A percentile compares a stretch with the other conserved stretches of the same genome.
phyloP scores from a whole-genome alignment of 2,329 filamentous ascomycete genomes.

The Clonostachys rosea region DNA sequence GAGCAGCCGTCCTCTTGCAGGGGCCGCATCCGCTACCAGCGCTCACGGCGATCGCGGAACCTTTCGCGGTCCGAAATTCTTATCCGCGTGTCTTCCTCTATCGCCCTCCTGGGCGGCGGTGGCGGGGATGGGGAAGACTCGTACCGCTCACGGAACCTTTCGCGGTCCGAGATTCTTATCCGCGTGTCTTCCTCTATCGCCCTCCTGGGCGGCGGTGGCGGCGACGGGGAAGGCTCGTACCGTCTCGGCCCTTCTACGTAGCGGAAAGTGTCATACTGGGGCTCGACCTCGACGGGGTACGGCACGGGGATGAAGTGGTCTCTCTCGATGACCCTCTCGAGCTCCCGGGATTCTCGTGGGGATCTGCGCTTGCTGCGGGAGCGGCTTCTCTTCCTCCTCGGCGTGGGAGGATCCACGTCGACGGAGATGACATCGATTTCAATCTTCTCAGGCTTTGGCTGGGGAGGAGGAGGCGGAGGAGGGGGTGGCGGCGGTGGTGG shows the following conservation, averaged over 20 bases:
- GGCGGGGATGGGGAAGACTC: conserved; percentile 17
- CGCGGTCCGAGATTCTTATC: conserved; percentile 13
- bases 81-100: conserved; percentile 18
- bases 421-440: conserved; percentile 28
- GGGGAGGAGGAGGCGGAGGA: conserved; percentile 9
- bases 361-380: conserved; percentile 1
- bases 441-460: conserved; percentile 2
- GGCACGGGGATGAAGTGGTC: conserved; percentile 40
- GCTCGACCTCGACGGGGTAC: conserved; percentile 26
- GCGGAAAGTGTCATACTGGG: conserved; percentile 42
- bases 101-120: conserved; percentile 18
- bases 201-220: conserved; percentile 21
- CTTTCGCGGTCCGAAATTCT: conserved; percentile 12
- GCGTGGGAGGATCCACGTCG: conserved; percentile 21
- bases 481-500: conserved; percentile 6
- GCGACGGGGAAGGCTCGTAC: conserved; percentile 14
- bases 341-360: conserved; percentile 17
- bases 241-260: conserved; percentile 46
- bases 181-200: conserved; percentile 18
- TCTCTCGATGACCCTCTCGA: conserved; percentile 47
- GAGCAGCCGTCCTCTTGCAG: too few species aligned
- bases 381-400: conserved; percentile 16
- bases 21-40: too few species aligned
- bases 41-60: background rate
- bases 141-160: conserved; percentile 6